Evolutionary conservation across 345 rosid species (phyloP).

Genomic region (Eucalyptus polyanthemos): DNA sequence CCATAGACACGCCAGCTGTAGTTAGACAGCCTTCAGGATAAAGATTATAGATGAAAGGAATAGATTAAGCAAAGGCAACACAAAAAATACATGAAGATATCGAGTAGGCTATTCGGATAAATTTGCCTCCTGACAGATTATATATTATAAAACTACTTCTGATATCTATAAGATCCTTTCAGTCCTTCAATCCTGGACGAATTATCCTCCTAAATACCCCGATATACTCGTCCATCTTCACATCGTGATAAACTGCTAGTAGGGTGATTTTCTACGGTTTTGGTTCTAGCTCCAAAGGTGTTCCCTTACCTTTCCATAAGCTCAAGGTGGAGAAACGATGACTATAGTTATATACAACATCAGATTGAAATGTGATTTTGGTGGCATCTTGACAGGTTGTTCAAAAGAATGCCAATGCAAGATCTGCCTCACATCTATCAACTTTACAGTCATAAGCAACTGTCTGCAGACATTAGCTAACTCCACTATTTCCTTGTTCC

Average conservation of each 20-base stretch:
- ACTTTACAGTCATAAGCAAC: background rate
- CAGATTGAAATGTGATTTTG: background rate
- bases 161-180: background rate
- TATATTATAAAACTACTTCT: background rate
- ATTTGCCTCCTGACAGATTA: background rate
- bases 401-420: background rate
- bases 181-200: background rate
- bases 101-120: background rate
- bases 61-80: background rate
- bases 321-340: background rate
- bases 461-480: background rate
- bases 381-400: background rate
- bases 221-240: background rate
- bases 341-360: background rate
- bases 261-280: background rate
- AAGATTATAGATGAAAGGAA: background rate
- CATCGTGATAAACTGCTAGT: background rate
- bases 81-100: background rate
- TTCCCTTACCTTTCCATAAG: background rate
- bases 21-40: background rate
- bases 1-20: background rate
- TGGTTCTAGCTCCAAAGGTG: background rate
- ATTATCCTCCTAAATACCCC: background rate
- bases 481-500: background rate
- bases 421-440: background rate